Evolutionary conservation across 2,329 filamentous ascomycete species (phyloP).

Genomic region (Colletotrichum sp.): DNA sequence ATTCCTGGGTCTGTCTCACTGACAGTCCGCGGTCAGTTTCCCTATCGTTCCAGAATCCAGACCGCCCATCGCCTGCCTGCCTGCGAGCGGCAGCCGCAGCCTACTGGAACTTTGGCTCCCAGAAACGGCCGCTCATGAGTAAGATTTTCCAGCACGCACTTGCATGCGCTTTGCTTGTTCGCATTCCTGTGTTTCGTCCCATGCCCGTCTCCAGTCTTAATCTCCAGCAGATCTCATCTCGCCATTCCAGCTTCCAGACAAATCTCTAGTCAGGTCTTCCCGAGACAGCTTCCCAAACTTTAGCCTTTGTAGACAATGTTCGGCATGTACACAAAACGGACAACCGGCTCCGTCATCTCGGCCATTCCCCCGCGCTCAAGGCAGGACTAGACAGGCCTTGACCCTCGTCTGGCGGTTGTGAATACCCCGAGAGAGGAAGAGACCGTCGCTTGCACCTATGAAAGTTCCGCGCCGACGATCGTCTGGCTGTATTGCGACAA

Average conservation of each 20-base stretch:
- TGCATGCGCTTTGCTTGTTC: neutral
- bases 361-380: neutral
- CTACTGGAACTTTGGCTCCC: neutral
- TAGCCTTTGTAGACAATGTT: neutral
- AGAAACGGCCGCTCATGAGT: conserved; percentile 16
- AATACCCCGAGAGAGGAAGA: conserved; percentile 1
- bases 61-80: neutral
- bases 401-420: conserved; percentile 8
- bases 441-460: conserved; percentile 2
- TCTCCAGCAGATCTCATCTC: neutral
- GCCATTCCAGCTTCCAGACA: neutral
- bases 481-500: conserved; percentile 13
- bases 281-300: neutral
- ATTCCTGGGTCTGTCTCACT: neutral
- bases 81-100: neutral
- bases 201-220: neutral
- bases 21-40: neutral
- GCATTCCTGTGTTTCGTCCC: conserved; percentile 7
- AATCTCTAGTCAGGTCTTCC: neutral
- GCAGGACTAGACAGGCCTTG: neutral
- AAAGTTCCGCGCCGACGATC: conserved; percentile 17
- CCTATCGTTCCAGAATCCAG: neutral
- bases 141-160: neutral
- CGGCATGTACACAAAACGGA: neutral
- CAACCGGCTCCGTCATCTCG: neutral